phyloP scores from a whole-genome alignment of 495 filamentous ascomycete genomes.

The Hypoxylon lenormandii region DNA sequence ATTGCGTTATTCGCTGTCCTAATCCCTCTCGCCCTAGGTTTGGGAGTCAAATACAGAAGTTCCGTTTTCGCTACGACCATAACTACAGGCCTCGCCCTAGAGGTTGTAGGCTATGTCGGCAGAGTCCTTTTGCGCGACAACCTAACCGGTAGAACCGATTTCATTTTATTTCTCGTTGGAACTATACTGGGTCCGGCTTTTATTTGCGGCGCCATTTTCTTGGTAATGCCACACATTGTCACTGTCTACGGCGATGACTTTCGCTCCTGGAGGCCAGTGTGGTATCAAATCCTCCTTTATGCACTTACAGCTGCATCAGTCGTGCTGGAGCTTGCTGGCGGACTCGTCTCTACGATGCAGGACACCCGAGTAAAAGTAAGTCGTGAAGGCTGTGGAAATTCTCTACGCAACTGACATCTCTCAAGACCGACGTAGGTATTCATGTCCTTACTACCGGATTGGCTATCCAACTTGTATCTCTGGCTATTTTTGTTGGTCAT shows the following conservation, averaged over 20 bases:
- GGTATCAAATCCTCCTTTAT: conserved; percentile 50
- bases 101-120: conserved; percentile 57
- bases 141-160: conserved; percentile 42
- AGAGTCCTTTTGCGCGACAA: conserved; percentile 52
- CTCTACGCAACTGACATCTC: conserved; percentile 28
- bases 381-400: not conserved
- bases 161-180: conserved; percentile 56
- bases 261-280: conserved; percentile 46
- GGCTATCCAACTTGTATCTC: conserved; percentile 53
- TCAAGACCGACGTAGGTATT: conserved; percentile 50
- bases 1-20: conserved; percentile 57
- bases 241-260: conserved; percentile 56
- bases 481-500: conserved; percentile 49
- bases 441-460: conserved; percentile 54
- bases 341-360: conserved; percentile 31
- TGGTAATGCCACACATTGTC: conserved; percentile 55
- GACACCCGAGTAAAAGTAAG: conserved; percentile 36
- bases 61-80: conserved; percentile 50
- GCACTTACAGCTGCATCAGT: conserved; percentile 50
- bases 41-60: conserved; percentile 55
- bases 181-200: conserved; percentile 56
- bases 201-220: conserved; percentile 53
- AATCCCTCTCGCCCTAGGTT: conserved; percentile 51
- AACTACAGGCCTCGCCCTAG: conserved; percentile 52
- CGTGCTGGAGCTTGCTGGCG: conserved; percentile 55